These are phyloP conservation scores for Trichoderma aggressivum DNA, from an alignment of 2,329 filamentous ascomycete species.

Conservation along the genomic window DNA sequence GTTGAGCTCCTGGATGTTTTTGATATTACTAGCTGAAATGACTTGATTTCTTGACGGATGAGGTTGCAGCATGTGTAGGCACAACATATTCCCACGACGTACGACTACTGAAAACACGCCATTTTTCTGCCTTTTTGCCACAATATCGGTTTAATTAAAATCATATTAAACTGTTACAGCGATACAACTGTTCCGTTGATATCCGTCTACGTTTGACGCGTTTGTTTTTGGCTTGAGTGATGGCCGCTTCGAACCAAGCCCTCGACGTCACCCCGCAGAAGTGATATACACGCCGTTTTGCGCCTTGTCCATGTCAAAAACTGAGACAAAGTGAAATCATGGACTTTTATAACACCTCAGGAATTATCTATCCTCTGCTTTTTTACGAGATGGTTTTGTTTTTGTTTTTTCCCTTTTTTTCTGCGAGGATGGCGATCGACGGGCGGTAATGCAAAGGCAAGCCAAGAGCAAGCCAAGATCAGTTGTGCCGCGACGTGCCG, in stretches of 20 bases:
- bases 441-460: neutral
- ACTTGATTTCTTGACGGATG: neutral
- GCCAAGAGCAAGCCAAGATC: neutral
- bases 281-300: neutral
- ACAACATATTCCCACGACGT: neutral
- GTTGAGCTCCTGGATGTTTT: neutral
- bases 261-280: neutral
- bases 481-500: neutral
- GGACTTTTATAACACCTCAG: neutral
- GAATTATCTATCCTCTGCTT: neutral
- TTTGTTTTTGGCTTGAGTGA: neutral
- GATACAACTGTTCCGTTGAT: neutral
- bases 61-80: neutral
- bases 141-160: neutral
- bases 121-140: neutral
- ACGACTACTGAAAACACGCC: neutral
- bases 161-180: neutral
- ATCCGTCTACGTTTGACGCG: neutral
- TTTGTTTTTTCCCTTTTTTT: neutral
- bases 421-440: neutral
- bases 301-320: neutral
- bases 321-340: conserved; percentile 13
- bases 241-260: neutral
- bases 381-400: neutral
- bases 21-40: neutral